Percentiles rank a stretch among this genome's conserved stretches.
Conservation (phyloP, 495 filamentous ascomycete genomes). For the Articulospora tetracladia region DNA sequence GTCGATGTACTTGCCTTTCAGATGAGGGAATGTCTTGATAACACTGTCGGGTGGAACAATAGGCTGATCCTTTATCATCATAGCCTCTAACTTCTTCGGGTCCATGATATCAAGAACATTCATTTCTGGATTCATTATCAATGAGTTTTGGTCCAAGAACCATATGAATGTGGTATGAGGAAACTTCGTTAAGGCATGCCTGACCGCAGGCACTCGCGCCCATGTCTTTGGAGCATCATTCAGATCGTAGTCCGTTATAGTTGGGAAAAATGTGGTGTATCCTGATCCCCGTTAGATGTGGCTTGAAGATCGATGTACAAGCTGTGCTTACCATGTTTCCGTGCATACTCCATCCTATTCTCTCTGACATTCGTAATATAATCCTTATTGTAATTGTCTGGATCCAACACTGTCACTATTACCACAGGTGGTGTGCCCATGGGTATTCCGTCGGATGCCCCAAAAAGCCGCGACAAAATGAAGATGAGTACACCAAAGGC, state of each 20-base stretch:
- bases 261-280: constrained; percentile 82
- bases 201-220: constrained; percentile 78
- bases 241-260: constrained; percentile 71
- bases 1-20: constrained; percentile 72
- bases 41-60: constrained; percentile 94
- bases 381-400: constrained; percentile 47
- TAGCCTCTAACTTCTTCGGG: constrained; percentile 58
- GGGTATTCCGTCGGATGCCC: constrained; percentile 45
- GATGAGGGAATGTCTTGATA: constrained; percentile 88
- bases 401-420: constrained; percentile 81
- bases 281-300: constrained; percentile 45
- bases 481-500: constrained; percentile 52
- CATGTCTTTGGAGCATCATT: constrained; percentile 63
- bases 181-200: constrained; percentile 80
- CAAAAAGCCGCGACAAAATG: constrained; percentile 56
- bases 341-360: constrained; percentile 84
- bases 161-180: constrained; percentile 77
- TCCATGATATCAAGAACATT: constrained; percentile 69
- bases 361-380: constrained; percentile 70
- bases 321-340: constrained; percentile 69
- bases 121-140: constrained; percentile 85
- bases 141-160: constrained; percentile 74
- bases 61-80: constrained; percentile 81
- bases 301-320: background rate
- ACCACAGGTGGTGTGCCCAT: constrained; percentile 77